Conservation (phyloP, 1,139 yeast genomes). For the Yamadazyma atlantica region DNA sequence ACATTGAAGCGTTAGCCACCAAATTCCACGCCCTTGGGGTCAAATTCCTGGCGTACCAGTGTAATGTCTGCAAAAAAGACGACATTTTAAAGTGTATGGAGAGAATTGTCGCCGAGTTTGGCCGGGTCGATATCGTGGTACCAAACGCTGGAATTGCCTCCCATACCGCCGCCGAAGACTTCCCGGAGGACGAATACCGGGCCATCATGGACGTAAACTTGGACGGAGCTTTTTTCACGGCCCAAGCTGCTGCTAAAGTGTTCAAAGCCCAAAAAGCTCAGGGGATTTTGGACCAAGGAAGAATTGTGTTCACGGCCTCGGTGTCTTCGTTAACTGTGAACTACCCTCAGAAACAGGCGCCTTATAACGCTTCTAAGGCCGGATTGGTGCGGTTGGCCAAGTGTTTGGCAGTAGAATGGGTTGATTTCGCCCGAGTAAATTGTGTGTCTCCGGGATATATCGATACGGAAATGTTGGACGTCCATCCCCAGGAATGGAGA, state of each 20-base stretch:
- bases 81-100: slow-evolving; percentile 21
- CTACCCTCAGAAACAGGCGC: slow-evolving; percentile 52
- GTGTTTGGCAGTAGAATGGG: slow-evolving; percentile 55
- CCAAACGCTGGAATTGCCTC: slow-evolving; percentile 56
- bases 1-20: slow-evolving; percentile 18
- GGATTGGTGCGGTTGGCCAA: slow-evolving; percentile 49
- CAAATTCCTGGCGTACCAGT: slow-evolving; percentile 20
- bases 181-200: slow-evolving; percentile 17
- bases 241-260: slow-evolving; percentile 49
- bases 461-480: slow-evolving; percentile 49
- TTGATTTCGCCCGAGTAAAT: slow-evolving; percentile 52
- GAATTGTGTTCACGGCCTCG: slow-evolving; percentile 27
- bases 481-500: slow-evolving; percentile 29
- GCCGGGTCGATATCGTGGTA: slow-evolving; percentile 48
- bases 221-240: slow-evolving; percentile 44
- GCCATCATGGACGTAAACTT: slow-evolving; percentile 51
- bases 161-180: slow-evolving; percentile 25
- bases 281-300: slow-evolving; percentile 19
- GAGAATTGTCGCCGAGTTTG: slow-evolving; percentile 25
- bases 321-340: slow-evolving; percentile 44
- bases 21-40: slow-evolving; percentile 18
- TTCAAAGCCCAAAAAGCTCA: slow-evolving; percentile 37
- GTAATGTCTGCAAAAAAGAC: slow-evolving; percentile 19
- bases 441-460: slow-evolving; percentile 59
- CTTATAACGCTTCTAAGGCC: slow-evolving; percentile 56